These are phyloP conservation scores for Asclepias syriaca DNA, from an alignment of 257 asterid species.

Conservation along the genomic window DNA sequence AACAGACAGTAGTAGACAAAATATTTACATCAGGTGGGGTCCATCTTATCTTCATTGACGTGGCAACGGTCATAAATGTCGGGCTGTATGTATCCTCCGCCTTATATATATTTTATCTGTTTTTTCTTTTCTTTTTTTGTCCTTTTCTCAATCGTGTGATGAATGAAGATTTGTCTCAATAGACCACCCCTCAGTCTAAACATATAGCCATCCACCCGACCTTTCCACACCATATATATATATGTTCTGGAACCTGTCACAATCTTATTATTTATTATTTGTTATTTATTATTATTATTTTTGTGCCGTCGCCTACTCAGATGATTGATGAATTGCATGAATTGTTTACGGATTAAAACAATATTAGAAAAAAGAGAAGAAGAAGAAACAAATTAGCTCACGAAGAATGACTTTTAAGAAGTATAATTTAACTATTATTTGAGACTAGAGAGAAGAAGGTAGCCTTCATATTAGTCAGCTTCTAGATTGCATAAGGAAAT, in stretches of 20 bases:
- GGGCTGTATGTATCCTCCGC: not conserved
- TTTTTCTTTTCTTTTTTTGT: too few relatives aligned
- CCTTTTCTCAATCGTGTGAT: not conserved
- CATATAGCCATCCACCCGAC: not conserved
- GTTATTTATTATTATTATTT: not conserved
- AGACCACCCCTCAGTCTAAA: not conserved
- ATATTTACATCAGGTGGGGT: slow-evolving; percentile 3
- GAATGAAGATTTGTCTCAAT: not conserved
- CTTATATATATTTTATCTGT: not conserved
- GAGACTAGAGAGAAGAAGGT: not conserved
- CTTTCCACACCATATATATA: not conserved
- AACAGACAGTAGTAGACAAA: not conserved
- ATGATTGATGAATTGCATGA: not conserved
- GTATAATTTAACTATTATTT: not conserved
- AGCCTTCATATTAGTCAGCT: not conserved
- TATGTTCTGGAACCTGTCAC: not conserved
- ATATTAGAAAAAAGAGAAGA: not conserved
- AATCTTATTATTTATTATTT: not conserved
- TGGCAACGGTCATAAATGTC: slow-evolving; percentile 6
- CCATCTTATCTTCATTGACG: slow-evolving; percentile 19
- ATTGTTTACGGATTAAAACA: not conserved
- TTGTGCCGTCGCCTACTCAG: not conserved
- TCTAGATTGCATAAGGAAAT: slow-evolving; percentile 9
- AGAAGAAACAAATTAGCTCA: not conserved
- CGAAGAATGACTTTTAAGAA: not conserved